Conservation (phyloP, 192 early-diverging fungal species). For the Funneliformis geosporum region DNA sequence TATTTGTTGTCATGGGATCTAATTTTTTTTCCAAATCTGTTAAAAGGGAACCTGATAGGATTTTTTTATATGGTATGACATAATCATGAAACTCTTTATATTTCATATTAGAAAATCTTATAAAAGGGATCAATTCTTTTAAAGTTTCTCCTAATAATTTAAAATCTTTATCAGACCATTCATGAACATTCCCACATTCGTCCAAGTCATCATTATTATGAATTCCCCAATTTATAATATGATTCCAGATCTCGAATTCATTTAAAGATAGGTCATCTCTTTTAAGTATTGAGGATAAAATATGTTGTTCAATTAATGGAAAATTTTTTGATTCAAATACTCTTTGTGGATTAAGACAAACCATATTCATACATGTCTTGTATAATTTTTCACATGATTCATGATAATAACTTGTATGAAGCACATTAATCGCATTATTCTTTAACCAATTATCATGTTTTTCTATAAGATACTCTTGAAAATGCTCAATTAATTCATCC, state of each 20-base stretch:
- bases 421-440: neutral
- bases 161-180: conserved; percentile 17
- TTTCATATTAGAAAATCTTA: conserved; percentile 14
- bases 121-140: conserved; percentile 3
- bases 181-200: neutral
- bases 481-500: neutral
- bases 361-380: neutral
- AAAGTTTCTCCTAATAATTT: neutral
- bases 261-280: conserved; percentile 18
- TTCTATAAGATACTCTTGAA: conserved; percentile 4
- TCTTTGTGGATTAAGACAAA: conserved; percentile 4
- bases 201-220: neutral
- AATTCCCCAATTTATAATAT: conserved; percentile 23
- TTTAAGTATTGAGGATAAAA: neutral
- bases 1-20: neutral
- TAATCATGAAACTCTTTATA: conserved; percentile 10
- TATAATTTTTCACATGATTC: conserved; percentile 3
- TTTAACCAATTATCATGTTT: neutral
- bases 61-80: neutral
- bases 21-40: neutral
- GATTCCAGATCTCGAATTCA: conserved; percentile 23
- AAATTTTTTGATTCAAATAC: conserved; percentile 3
- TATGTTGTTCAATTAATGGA: neutral
- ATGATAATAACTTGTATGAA: neutral
- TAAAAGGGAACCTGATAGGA: conserved; percentile 1